Evolutionary conservation across 768 basidiomycete genomes (phyloP).

Genomic region (Tephrocybe sp.): DNA sequence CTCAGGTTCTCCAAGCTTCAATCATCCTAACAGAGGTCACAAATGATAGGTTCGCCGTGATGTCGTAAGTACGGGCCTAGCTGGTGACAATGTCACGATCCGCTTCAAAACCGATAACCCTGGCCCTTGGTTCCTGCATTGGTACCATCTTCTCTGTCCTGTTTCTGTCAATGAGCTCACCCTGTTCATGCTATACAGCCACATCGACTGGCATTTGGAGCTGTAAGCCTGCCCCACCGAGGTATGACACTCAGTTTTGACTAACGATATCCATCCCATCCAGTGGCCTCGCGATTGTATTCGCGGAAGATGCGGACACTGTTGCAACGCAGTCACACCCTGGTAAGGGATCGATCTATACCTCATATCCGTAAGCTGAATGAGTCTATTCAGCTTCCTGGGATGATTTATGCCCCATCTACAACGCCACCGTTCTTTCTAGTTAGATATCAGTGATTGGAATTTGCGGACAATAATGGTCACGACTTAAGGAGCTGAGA

Average conservation of each 20-base stretch:
- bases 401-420: conserved; percentile 34
- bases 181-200: neutral
- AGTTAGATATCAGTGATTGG: too few species aligned
- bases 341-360: conserved; percentile 1
- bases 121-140: conserved; percentile 27
- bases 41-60: conserved; percentile 21
- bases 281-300: conserved; percentile 30
- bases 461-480: too few species aligned
- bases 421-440: too few species aligned
- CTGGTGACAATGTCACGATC: conserved; percentile 31
- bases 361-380: neutral
- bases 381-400: conserved; percentile 17
- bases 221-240: too few species aligned
- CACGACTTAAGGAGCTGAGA: too few species aligned
- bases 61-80: conserved; percentile 12
- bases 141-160: neutral
- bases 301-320: conserved; percentile 27
- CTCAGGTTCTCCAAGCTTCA: neutral
- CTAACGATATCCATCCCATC: too few species aligned
- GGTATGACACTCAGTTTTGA: too few species aligned
- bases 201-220: too few species aligned
- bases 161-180: neutral
- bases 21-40: neutral
- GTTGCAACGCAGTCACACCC: neutral
- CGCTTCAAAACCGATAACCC: conserved; percentile 41